Percentiles rank a stretch among this genome's conserved stretches.
Conservation (phyloP, 139 green algal genomes). For the Haematococcus lacustris region DNA sequence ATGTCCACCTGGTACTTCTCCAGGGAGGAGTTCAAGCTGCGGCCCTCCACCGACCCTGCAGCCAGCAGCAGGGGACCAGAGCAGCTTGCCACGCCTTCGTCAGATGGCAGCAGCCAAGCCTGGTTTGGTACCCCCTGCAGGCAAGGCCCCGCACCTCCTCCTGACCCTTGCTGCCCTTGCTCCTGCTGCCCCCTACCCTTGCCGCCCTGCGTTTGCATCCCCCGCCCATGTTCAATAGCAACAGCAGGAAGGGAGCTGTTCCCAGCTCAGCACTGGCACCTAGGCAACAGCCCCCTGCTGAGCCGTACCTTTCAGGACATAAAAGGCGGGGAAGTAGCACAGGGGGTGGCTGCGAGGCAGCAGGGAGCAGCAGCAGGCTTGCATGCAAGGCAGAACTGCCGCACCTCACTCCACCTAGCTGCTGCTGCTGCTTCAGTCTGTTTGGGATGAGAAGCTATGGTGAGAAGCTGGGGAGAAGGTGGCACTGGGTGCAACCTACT, state of each 20-base stretch:
- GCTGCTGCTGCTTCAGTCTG: background rate
- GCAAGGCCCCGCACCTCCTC: too few relatives aligned
- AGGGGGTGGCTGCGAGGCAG: constrained; percentile 65
- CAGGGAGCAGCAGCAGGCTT: background rate
- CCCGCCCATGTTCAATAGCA: too few relatives aligned
- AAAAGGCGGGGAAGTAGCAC: constrained; percentile 85
- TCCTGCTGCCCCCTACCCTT: too few relatives aligned
- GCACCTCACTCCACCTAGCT: background rate
- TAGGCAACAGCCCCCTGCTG: too few relatives aligned
- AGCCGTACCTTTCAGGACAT: constrained; percentile 71
- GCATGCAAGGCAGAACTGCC: background rate
- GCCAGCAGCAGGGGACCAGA: too few relatives aligned
- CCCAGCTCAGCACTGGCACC: too few relatives aligned
- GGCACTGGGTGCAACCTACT: constrained; percentile 38
- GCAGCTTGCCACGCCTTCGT: too few relatives aligned
- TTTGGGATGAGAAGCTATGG: background rate
- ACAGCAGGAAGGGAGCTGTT: too few relatives aligned
- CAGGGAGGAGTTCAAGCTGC: constrained; percentile 17
- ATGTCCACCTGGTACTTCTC: constrained; percentile 5
- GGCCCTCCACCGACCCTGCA: constrained; percentile 40
- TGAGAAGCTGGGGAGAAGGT: background rate
- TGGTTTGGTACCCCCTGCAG: too few relatives aligned
- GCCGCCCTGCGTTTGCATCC: too few relatives aligned
- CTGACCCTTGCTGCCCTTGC: too few relatives aligned
- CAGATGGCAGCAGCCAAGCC: too few relatives aligned